Evolutionary conservation across 192 early-diverging fungal species (phyloP).

Genomic region (Backusella liffmaniae): DNA sequence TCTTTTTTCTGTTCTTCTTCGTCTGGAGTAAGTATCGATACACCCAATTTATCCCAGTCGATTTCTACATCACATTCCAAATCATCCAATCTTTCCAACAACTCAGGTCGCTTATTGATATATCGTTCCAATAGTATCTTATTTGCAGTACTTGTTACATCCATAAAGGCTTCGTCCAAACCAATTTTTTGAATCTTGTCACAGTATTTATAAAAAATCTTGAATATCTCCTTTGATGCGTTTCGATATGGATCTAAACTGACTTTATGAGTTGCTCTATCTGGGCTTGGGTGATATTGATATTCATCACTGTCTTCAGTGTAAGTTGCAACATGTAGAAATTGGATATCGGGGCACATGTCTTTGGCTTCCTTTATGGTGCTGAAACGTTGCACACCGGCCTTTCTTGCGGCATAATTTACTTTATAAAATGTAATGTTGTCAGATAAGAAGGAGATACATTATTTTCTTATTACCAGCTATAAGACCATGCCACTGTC

Average conservation of each 20-base stretch:
- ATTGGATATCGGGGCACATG: slow-evolving; percentile 56
- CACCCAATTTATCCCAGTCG: slow-evolving; percentile 44
- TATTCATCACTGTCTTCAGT: slow-evolving; percentile 61
- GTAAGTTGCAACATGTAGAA: slow-evolving; percentile 86
- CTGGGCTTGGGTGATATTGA: slow-evolving; percentile 66
- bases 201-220: slow-evolving; percentile 58
- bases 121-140: slow-evolving; percentile 48
- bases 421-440: slow-evolving; percentile 35
- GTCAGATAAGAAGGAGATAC: no score
- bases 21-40: slow-evolving; percentile 43
- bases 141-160: slow-evolving; percentile 73
- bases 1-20: slow-evolving; percentile 9
- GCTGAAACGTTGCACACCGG: slow-evolving; percentile 71
- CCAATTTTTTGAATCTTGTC: slow-evolving; percentile 69
- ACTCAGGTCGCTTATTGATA: slow-evolving; percentile 31
- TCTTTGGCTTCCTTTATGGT: slow-evolving; percentile 50
- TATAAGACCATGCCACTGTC: slow-evolving; percentile 88
- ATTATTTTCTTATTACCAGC: slow-evolving; percentile 42
- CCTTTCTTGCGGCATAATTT: slow-evolving; percentile 82
- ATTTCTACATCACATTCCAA: slow-evolving; percentile 18
- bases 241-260: slow-evolving; percentile 79
- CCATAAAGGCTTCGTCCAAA: slow-evolving; percentile 88
- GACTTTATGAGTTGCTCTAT: slow-evolving; percentile 84
- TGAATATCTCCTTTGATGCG: slow-evolving; percentile 72
- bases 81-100: slow-evolving; percentile 32